Percentiles rank a stretch among this genome's conserved stretches.
phyloP scores from a whole-genome alignment of 768 basidiomycete species.

The Postia placenta region DNA sequence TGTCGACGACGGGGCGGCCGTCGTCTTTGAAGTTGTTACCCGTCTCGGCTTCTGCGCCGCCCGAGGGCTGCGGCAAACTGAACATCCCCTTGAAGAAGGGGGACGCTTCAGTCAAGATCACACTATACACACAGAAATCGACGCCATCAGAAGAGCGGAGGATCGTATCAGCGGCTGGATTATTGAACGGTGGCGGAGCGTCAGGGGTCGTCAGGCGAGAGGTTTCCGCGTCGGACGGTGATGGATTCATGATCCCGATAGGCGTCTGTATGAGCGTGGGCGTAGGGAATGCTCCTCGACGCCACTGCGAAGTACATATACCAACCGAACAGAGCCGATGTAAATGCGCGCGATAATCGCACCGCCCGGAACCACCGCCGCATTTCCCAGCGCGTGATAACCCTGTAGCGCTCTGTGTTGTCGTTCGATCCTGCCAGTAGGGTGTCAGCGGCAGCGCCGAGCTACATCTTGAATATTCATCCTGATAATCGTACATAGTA shows the following conservation, averaged over 20 bases:
- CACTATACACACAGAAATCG: slow-evolving; percentile 23
- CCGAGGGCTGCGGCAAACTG: slow-evolving; percentile 22
- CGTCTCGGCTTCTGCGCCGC: slow-evolving; percentile 1
- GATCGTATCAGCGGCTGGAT: slow-evolving; percentile 20
- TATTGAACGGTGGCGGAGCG: slow-evolving; percentile 14
- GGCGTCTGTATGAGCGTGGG: not conserved
- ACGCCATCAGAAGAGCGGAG: slow-evolving; percentile 23
- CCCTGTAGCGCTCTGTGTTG: no score
- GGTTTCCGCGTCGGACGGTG: not conserved
- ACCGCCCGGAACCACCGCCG: not conserved
- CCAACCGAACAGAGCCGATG: not conserved
- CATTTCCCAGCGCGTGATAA: no score
- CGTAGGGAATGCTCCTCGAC: not conserved
- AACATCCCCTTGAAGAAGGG: slow-evolving; percentile 29
- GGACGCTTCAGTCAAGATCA: slow-evolving; percentile 27
- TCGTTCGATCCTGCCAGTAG: no score
- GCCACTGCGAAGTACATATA: not conserved
- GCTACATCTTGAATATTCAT: no score
- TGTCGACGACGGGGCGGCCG: not conserved
- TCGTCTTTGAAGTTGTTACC: not conserved
- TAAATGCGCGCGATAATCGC: not conserved
- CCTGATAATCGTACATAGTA: no score
- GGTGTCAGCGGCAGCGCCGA: no score
- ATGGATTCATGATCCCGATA: not conserved
- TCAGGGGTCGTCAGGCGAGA: not conserved